These are phyloP conservation scores for Aspergillus sparsus DNA, from an alignment of 495 filamentous ascomycete species.

Conservation along the genomic window DNA sequence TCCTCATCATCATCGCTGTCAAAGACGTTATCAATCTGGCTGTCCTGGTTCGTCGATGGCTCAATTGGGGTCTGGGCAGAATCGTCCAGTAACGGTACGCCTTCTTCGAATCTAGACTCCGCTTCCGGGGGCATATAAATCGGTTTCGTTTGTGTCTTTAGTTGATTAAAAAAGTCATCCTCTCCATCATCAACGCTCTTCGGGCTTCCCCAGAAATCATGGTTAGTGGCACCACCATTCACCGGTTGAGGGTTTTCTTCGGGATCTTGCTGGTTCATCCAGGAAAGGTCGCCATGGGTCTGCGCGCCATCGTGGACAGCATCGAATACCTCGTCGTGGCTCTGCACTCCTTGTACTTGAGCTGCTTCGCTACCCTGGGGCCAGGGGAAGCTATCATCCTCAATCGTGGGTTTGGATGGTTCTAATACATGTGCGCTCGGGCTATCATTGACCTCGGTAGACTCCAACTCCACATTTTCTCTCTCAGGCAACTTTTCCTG, in stretches of 20 bases:
- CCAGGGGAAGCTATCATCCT: constrained; percentile 2
- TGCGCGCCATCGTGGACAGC: background rate
- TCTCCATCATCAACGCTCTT: constrained; percentile 38
- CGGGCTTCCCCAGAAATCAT: constrained; percentile 35
- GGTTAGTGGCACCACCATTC: constrained; percentile 21
- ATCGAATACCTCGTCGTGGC: background rate
- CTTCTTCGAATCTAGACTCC: constrained; percentile 52
- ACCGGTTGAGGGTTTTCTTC: constrained; percentile 1
- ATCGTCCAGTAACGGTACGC: constrained; percentile 45
- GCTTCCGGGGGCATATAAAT: constrained; percentile 47
- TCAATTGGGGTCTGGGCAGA: constrained; percentile 26
- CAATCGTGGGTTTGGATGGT: background rate
- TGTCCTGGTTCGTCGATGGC: constrained; percentile 18
- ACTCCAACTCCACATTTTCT: constrained; percentile 8
- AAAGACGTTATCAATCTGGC: constrained; percentile 35
- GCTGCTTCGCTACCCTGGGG: background rate
- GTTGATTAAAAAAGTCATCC: constrained; percentile 51
- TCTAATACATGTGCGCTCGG: background rate
- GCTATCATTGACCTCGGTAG: constrained; percentile 3
- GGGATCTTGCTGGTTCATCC: constrained; percentile 8
- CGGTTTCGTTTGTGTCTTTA: constrained; percentile 50
- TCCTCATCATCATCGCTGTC: constrained; percentile 39
- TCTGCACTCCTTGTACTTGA: constrained; percentile 2
- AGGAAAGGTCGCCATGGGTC: constrained; percentile 6
- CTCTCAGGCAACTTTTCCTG: constrained; percentile 2